Evolutionary conservation across 2,329 filamentous ascomycete genomes (phyloP).

Genomic region (Penicillium sp.): DNA sequence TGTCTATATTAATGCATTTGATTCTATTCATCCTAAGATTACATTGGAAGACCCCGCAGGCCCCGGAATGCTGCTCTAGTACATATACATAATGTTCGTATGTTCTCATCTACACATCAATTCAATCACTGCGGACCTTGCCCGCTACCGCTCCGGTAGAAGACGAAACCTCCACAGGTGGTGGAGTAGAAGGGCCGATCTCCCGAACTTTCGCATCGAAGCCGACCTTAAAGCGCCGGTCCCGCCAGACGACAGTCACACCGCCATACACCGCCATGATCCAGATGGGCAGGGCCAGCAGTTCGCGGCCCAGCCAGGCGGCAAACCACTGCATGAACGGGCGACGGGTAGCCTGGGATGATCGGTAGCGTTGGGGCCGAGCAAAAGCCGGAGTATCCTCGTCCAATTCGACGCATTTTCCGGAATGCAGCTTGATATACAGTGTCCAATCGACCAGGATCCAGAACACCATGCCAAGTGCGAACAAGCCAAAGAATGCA

Average conservation of each 20-base stretch:
- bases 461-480: conserved; percentile 59
- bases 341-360: conserved; percentile 39
- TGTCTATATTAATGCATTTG: conserved; percentile 9
- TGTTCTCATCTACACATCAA: conserved; percentile 8
- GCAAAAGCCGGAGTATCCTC: conserved; percentile 67
- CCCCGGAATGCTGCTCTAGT: neutral
- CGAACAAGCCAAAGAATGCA: conserved; percentile 58
- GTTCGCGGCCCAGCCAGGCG: conserved; percentile 78
- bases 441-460: conserved; percentile 64
- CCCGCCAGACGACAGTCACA: conserved; percentile 77
- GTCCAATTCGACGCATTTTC: conserved; percentile 61
- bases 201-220: conserved; percentile 74
- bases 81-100: conserved; percentile 9
- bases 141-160: conserved; percentile 9
- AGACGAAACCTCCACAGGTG: conserved; percentile 18
- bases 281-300: conserved; percentile 82
- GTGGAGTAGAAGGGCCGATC: conserved; percentile 27
- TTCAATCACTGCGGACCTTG: conserved; percentile 19
- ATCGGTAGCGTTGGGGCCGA: conserved; percentile 39
- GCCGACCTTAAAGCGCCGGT: conserved; percentile 69
- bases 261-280: conserved; percentile 81
- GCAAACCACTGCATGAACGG: conserved; percentile 62
- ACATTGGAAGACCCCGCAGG: neutral
- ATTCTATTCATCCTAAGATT: neutral
- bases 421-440: conserved; percentile 66